These are phyloP conservation scores for Xylaria curta DNA, from an alignment of 495 filamentous ascomycete genomes.

Conservation along the genomic window DNA sequence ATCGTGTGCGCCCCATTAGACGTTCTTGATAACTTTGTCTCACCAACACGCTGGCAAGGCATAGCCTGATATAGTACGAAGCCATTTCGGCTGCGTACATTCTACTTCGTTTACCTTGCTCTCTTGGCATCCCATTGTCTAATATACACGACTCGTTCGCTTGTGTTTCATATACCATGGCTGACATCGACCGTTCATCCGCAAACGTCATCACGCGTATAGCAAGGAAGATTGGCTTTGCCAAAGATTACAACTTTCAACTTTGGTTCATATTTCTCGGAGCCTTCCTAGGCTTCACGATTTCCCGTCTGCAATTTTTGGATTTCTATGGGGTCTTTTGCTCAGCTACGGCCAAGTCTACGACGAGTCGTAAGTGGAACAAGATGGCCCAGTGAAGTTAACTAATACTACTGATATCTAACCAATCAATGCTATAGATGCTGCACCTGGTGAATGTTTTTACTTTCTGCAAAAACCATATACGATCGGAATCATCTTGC, in stretches of 20 bases:
- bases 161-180: too few species aligned
- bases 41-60: too few species aligned
- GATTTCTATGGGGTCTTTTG: slow-evolving; percentile 39
- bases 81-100: too few species aligned
- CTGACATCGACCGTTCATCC: too few species aligned
- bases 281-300: slow-evolving; percentile 43
- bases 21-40: too few species aligned
- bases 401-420: not conserved
- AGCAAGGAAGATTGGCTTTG: slow-evolving; percentile 35
- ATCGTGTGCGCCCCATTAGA: not conserved
- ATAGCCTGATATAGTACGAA: too few species aligned
- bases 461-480: slow-evolving; percentile 45
- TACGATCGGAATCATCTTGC: slow-evolving; percentile 54
- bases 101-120: too few species aligned
- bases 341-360: not conserved
- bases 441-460: slow-evolving; percentile 56
- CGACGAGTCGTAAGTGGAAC: not conserved
- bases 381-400: not conserved
- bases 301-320: slow-evolving; percentile 47
- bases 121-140: too few species aligned
- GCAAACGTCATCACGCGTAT: too few species aligned
- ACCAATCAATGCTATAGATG: not conserved
- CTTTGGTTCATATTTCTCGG: slow-evolving; percentile 45
- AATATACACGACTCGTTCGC: too few species aligned
- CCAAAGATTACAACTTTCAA: slow-evolving; percentile 48